Evolutionary conservation across 306 rosid species (phyloP), one percentile per base, ranked within the genome.

Genomic region (Quercus engelmannii): DNA sequence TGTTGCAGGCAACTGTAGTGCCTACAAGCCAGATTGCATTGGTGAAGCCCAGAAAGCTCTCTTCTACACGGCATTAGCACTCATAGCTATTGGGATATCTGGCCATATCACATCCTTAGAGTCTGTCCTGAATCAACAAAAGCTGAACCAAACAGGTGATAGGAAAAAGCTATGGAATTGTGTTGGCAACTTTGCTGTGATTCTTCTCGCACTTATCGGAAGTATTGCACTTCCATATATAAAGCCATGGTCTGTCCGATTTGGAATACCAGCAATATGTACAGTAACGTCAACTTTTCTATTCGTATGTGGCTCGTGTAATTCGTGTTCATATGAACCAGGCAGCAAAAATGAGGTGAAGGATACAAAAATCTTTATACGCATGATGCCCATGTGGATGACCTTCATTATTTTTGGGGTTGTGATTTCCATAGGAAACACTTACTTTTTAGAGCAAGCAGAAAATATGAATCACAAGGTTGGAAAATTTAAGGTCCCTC

Each of bases 361-460:
- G 33, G 25, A 83, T 43, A 61, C 78, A 3, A 79, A 81, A 35
- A 65, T 46, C 28, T 20, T 56, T 43, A 2, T 71, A 7, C 28
- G 74, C 31, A 6, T 79, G 35, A 12, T 76, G 15, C 79, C 80
- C 6, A 2, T 76, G 5, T 85, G 74, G 77, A 11, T 73, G 3
- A 71, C 70, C 1, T 57, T 76, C 19, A 23, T 78, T 38, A 9
- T 73, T 31, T 73, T 72, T 38, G 86, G 84, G 5, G 43, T 79
- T 28, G 80, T 82, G 21, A 54, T 54, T 38, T 86, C 89, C 9
- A 41, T 79, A 26, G 89, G 89, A 49, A 55, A 59, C 41, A 79
- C 86, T 25, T 79, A 35, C 69, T 82, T 86, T 58, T 69, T 82
- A 1, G 82, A 79, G 49, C 83, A 86, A 83, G 89, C 84, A 73